Base-by-base conservation (phyloP, 208 protist species). In the Leishmania arabica region DNA sequence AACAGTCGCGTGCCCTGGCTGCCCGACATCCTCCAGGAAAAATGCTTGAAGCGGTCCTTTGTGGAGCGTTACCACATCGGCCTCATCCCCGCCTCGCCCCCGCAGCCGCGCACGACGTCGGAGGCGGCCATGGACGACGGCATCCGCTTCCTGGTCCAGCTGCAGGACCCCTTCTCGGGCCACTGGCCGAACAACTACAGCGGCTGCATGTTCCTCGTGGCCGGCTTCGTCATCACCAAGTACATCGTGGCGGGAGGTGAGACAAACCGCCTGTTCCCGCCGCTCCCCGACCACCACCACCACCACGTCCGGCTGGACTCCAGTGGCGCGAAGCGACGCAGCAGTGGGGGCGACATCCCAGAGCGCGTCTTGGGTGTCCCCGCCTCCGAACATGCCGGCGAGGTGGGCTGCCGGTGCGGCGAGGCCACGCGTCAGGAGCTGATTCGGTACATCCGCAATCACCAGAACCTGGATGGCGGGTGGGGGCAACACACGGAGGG, bases 111-210 rank as follows among this genome's bases (percentile, higher is more conserved):
- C 73, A 11, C 66, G 49, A 79, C 80, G 27, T 49, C 80, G 24
- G 80, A 88, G 80, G 42, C 72, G 47, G 84, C 84, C 24, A 81
- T 96, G 87, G 81, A 89, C 37, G 93, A 91, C 75, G 95, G 93
- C 19, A 80, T 90, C 13, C 80, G 89, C 51, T 98, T 97, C 79
- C 78, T 97, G 7, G 54, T 96, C 34, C 74, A 79, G 49, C 87
- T 98, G 77, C 95, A 98, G 76, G 90, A 96, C 78, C 93, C 95
- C n/a, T 94, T 92, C 80, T 98, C 96, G n/a, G 98, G 98, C 15
- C 98, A 99, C 90, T 99, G 98, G 98, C 95, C 98, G 37, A 98
- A 98, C 87, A 98, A 99, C 84, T 99, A 99, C 91, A 98, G 98
- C 78, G 99, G 99, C 37, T 98, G 97, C 58, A 87, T 98, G 81